Percentiles rank a stretch among this genome's conserved stretches.
These are phyloP conservation scores for Fragaria iinumae DNA, from an alignment of 306 rosid genomes.

Conservation along the genomic window DNA sequence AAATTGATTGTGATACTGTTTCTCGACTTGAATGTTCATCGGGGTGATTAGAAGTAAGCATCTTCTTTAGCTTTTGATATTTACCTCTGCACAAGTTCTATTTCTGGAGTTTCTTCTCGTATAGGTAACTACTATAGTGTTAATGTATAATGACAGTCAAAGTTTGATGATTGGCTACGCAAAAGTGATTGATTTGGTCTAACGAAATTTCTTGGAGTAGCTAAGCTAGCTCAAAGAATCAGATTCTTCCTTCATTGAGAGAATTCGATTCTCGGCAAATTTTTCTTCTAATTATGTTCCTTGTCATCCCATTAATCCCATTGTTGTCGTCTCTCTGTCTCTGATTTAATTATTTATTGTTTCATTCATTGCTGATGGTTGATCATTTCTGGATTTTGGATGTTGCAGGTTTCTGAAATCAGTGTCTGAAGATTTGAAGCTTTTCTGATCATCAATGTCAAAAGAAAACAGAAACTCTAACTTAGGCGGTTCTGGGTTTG, in stretches of 20 bases:
- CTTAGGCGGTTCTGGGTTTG: slow-evolving; percentile 7
- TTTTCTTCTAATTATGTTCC: neutral
- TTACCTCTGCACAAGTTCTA: neutral
- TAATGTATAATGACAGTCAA: neutral
- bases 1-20: neutral
- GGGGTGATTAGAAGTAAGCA: slow-evolving; percentile 23
- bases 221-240: neutral
- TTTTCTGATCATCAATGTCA: slow-evolving; percentile 27
- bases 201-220: neutral
- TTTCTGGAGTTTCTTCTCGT: slow-evolving; percentile 4
- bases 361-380: slow-evolving; percentile 6
- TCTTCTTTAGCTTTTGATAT: neutral
- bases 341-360: neutral
- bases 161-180: neutral
- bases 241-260: slow-evolving; percentile 1
- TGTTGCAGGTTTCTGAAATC: slow-evolving; percentile 2
- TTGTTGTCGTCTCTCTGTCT: neutral
- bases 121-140: neutral
- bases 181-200: neutral
- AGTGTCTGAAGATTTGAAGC: neutral
- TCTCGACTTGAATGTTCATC: slow-evolving; percentile 16
- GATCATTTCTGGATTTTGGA: slow-evolving; percentile 12
- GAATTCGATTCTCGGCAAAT: neutral
- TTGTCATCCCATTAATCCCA: neutral
- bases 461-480: neutral